Conservation (phyloP, 2,329 filamentous ascomycete species). For the Colletotrichum phormii region DNA sequence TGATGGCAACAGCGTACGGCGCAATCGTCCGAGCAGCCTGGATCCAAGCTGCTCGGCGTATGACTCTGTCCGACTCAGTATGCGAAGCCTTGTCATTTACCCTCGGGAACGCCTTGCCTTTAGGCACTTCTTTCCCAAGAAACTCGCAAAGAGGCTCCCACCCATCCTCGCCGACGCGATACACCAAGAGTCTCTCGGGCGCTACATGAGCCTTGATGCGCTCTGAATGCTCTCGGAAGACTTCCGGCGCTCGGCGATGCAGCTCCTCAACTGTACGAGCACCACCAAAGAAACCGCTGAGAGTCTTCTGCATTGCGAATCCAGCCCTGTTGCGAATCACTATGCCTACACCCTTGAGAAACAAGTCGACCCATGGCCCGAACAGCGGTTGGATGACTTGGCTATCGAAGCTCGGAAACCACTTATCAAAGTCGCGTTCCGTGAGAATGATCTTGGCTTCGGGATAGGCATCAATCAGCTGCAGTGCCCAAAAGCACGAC, state of each 20-base stretch:
- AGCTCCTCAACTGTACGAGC: constrained; percentile 6
- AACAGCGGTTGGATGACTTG: constrained; percentile 42
- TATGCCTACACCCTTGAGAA: constrained; percentile 41
- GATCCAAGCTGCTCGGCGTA: constrained; percentile 60
- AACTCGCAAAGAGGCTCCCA: constrained; percentile 58
- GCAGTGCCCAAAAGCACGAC: constrained; percentile 41
- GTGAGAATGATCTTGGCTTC: constrained; percentile 49
- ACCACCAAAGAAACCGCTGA: constrained; percentile 43
- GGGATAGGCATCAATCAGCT: constrained; percentile 46
- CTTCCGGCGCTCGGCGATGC: not conserved
- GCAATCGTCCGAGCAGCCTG: constrained; percentile 40
- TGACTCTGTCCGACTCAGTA: not conserved
- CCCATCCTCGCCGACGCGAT: constrained; percentile 45
- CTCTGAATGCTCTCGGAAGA: constrained; percentile 28
- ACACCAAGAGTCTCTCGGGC: constrained; percentile 26
- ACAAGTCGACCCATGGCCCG: constrained; percentile 35
- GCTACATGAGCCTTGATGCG: constrained; percentile 29
- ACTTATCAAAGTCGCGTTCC: constrained; percentile 45
- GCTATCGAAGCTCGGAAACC: constrained; percentile 48
- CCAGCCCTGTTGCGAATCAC: constrained; percentile 47
- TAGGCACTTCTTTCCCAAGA: constrained; percentile 48
- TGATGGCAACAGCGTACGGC: not conserved
- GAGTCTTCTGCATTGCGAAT: constrained; percentile 40
- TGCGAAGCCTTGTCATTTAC: constrained; percentile 43
- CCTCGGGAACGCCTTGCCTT: constrained; percentile 46